Percentiles rank a stretch among this genome's conserved stretches.
phyloP scores from a whole-genome alignment of 108 stramenopile genomes.

The Cylindrotheca fusiformis region DNA sequence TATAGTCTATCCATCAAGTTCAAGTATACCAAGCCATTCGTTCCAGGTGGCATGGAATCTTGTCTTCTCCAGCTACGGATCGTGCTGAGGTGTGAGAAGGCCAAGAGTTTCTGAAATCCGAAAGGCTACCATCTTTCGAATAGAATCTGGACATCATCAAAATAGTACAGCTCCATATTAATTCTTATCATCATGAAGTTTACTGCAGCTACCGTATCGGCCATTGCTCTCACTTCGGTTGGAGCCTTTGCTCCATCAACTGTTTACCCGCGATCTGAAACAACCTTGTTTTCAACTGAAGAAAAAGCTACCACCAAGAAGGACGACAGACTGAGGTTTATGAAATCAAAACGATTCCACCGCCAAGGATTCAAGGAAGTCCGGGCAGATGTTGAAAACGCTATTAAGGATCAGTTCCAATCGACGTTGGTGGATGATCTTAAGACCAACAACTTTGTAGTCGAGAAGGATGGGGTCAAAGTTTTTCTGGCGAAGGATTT shows the following conservation, averaged over 20 bases:
- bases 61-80: not conserved
- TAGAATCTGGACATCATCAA: not conserved
- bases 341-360: slow-evolving; percentile 78
- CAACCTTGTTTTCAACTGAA: slow-evolving; percentile 16
- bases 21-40: too few relatives aligned
- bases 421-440: slow-evolving; percentile 69
- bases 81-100: not conserved
- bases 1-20: too few relatives aligned
- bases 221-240: not conserved
- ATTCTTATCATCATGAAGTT: slow-evolving; percentile 5
- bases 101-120: too few relatives aligned
- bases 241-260: slow-evolving; percentile 4
- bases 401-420: slow-evolving; percentile 77
- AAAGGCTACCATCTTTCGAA: not conserved
- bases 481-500: slow-evolving; percentile 86
- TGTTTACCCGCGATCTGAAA: not conserved
- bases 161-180: not conserved
- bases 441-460: slow-evolving; percentile 60
- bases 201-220: not conserved
- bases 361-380: slow-evolving; percentile 88
- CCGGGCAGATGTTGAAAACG: slow-evolving; percentile 63
- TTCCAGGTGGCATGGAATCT: too few relatives aligned
- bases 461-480: slow-evolving; percentile 75
- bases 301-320: slow-evolving; percentile 46
- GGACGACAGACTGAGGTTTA: slow-evolving; percentile 65